Evolutionary conservation across 2,329 filamentous ascomycete species (phyloP), one percentile per base, ranked within the genome.

Genomic region (Ophiostoma quercus): DNA sequence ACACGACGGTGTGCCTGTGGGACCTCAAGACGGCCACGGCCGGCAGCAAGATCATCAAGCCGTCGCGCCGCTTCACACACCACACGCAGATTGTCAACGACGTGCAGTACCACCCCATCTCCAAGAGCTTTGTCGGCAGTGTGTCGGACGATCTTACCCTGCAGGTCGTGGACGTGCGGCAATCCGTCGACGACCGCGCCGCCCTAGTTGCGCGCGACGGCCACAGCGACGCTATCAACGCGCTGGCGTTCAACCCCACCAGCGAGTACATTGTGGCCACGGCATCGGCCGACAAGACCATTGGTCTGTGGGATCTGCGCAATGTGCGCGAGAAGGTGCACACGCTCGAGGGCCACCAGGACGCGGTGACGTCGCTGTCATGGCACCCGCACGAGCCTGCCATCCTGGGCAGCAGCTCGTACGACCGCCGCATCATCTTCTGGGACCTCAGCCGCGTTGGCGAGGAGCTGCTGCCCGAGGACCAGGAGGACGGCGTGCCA

Each of bases 121-220:
- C 94, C 73, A 89, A 88, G 75, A 88, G 89, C 75, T 89, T 96
- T 73, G 91, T 99, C 72, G 96, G 94, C 73, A 94, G 92, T 19
- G 95, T 97, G 3, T 98, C 95, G 3, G 95, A 99, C 78, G 95
- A 99, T 78, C 85, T 95, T 74, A 97, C 92, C 8, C 87, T 98
- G 72, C 92, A 97, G 79, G 90, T 99, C 71, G 85, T 98, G 71
- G 95, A 99, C 78, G 85, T 90, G n/a, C 90, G 95, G 75, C 85
- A 87, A 76, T 77, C 84, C 39, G 85, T 88, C 69, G 88, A 84
- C 69, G 87, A 86, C 73, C 87, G 85, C 73, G 88, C 92, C 0
- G 88, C 91, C 4, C 85, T 91, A 67, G 85, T 89, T 54, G 90
- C 88, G 22, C 83, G 86, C 73, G 84, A 87, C 67, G 94, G 94